phyloP scores from a whole-genome alignment of 1,284 basidiomycete species.

The Phaffia rhodozyma region DNA sequence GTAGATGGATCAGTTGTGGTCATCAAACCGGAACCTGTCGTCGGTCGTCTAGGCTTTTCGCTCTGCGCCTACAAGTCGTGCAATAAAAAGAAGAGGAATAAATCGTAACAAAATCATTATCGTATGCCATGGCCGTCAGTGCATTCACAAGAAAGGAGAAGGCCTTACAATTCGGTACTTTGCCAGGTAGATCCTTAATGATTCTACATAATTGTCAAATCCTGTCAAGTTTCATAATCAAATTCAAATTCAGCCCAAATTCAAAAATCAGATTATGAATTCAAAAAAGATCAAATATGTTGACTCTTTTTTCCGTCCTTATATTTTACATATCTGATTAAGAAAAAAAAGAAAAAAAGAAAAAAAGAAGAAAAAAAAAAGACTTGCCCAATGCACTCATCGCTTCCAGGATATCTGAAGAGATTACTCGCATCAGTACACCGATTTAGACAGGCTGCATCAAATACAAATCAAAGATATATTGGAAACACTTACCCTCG shows the following conservation, averaged over 20 bases:
- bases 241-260: background rate
- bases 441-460: too few species aligned
- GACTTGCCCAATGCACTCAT: slow-evolving; percentile 41
- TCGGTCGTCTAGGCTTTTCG: slow-evolving; percentile 14
- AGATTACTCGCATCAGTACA: too few species aligned
- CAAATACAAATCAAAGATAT: too few species aligned
- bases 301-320: too few species aligned
- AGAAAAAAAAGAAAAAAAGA: background rate
- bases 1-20: background rate
- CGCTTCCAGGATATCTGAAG: slow-evolving; percentile 69
- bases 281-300: too few species aligned
- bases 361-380: background rate
- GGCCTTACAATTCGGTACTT: slow-evolving; percentile 68
- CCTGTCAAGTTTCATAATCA: too few species aligned
- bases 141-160: background rate
- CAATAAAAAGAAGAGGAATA: background rate
- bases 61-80: slow-evolving; percentile 4
- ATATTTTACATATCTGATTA: background rate
- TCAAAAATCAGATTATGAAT: too few species aligned
- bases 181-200: slow-evolving; percentile 74
- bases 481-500: slow-evolving; percentile 28
- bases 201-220: slow-evolving; percentile 89
- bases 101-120: background rate
- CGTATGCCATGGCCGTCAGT: background rate
- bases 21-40: background rate